Base-by-base conservation (phyloP, 2,329 filamentous ascomycete species). In the Chaetomiaceae sp. region DNA sequence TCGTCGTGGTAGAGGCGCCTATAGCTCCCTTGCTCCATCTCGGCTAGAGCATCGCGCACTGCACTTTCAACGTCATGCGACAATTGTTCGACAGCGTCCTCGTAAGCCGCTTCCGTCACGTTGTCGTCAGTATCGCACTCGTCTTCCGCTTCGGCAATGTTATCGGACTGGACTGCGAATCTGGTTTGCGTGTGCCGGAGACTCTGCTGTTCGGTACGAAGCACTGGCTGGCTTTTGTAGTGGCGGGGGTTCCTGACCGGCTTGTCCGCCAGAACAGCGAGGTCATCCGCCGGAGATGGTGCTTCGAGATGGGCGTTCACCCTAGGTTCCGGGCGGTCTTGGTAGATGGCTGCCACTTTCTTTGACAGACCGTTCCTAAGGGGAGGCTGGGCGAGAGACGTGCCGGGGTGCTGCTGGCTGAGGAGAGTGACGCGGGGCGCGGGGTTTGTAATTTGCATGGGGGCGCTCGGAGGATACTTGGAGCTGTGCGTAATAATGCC, bases 161-260 rank as follows among this genome's bases (percentile, higher is more conserved):
- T 55, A 20, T 58, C 54, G 36, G 53, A 47, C 32, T 58, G 54
- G 47, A 53, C 48, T 34, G 71, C 58, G 51, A 72, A 67, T 57
- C 69, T 72, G 68, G 74, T 75, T 56, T 77, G 73, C 1, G 73
- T 75, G 43, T 71, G 68, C 45, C 73, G 69, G 29, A 75, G 64
- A 36, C 62, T 65, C 18, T 69, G 73, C 46, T 68, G 69, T 50
- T 74, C 70, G 25, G 48, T 58, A 58, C 75, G 77, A 45, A 81
- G 69, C 50, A 75, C 72, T 10, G 78, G 78, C 64, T 81, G 78
- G 62, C 77, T 80, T 64, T 75, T 78, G 67, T 76, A 68, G 45
- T 80, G 77, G 30, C 77, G 75, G 11, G 67, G 68, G 53, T 65
- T 65, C 58, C 65, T 67, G 54, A 41, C 50, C 54, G 57, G 59